Evolutionary conservation across 495 filamentous ascomycete genomes (phyloP).

Genomic region (Xylaria cubensis): DNA sequence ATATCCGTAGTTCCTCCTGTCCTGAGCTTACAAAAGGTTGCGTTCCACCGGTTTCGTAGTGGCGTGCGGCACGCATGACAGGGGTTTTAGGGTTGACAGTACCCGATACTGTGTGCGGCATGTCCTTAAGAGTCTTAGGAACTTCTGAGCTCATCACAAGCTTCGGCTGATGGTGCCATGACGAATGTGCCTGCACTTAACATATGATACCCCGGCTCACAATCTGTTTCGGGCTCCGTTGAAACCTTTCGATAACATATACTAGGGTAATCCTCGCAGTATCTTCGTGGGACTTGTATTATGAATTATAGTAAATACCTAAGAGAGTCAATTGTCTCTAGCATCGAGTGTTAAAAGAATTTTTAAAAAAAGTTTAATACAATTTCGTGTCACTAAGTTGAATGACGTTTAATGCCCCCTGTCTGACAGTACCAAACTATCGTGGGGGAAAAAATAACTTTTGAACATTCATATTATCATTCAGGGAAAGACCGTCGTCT

Average conservation of each 20-base stretch:
- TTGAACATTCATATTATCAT: not conserved
- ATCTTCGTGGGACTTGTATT: not conserved
- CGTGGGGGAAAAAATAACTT: not conserved
- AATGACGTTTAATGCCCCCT: not conserved
- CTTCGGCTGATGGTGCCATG: not conserved
- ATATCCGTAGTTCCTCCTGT: not conserved
- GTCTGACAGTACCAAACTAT: not conserved
- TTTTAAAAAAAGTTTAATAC: not conserved
- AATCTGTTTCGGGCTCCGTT: not conserved
- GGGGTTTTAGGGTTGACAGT: constrained; percentile 3
- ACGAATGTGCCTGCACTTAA: not conserved
- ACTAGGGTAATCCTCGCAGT: not conserved
- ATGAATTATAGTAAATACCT: not conserved
- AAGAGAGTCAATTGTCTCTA: too few relatives aligned
- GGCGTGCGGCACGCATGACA: not conserved
- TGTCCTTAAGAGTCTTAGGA: constrained; percentile 9
- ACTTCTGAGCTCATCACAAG: constrained; percentile 17
- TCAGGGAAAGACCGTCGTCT: too few relatives aligned
- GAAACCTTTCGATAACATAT: not conserved
- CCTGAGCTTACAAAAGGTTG: not conserved
- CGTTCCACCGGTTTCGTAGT: constrained; percentile 18
- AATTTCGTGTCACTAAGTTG: not conserved
- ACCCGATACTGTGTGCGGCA: constrained; percentile 14
- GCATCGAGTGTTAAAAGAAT: too few relatives aligned
- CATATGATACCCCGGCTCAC: constrained; percentile 12